Percentiles rank a stretch among this genome's conserved stretches.
These are phyloP conservation scores for Verticillium longisporum DNA, from an alignment of 2,329 filamentous ascomycete species.

Conservation along the genomic window DNA sequence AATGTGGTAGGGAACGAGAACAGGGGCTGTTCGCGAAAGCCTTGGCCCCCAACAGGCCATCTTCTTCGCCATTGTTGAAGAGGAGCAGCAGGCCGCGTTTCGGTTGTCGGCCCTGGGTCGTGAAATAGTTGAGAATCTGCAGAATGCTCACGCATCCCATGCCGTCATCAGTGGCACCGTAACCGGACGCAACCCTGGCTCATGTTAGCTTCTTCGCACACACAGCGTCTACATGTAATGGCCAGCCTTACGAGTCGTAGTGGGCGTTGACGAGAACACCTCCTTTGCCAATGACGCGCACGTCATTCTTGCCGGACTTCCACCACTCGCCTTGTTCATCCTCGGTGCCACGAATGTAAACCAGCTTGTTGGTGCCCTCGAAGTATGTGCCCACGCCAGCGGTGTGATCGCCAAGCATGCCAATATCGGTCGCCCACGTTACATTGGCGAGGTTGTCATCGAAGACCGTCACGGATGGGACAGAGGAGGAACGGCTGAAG, in stretches of 20 bases:
- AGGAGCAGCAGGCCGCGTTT: conserved; percentile 75
- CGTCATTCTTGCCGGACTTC: conserved; percentile 35
- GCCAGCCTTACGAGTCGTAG: conserved; percentile 59
- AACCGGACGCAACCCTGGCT: conserved; percentile 76
- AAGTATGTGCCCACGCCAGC: conserved; percentile 61
- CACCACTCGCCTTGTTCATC: conserved; percentile 72
- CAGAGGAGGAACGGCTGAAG: conserved; percentile 10
- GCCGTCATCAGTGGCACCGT: conserved; percentile 89
- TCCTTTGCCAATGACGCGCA: conserved; percentile 51
- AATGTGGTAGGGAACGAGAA: conserved; percentile 79
- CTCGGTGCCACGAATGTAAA: conserved; percentile 79
- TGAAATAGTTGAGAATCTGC: conserved; percentile 83
- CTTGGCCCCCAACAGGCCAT: conserved; percentile 79
- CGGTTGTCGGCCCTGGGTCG: conserved; percentile 62
- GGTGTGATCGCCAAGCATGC: conserved; percentile 18
- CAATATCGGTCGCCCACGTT: conserved; percentile 47
- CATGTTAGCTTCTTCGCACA: background rate
- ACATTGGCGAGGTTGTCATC: conserved; percentile 75
- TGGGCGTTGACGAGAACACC: conserved; percentile 92
- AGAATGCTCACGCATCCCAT: conserved; percentile 82
- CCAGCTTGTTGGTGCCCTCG: conserved; percentile 85
- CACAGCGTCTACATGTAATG: background rate
- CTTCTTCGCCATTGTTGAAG: conserved; percentile 94
- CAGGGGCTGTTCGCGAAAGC: conserved; percentile 77
- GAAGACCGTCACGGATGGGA: conserved; percentile 57